Conservation (phyloP, 1,139 yeast species). For the Candida mesenterica region DNA sequence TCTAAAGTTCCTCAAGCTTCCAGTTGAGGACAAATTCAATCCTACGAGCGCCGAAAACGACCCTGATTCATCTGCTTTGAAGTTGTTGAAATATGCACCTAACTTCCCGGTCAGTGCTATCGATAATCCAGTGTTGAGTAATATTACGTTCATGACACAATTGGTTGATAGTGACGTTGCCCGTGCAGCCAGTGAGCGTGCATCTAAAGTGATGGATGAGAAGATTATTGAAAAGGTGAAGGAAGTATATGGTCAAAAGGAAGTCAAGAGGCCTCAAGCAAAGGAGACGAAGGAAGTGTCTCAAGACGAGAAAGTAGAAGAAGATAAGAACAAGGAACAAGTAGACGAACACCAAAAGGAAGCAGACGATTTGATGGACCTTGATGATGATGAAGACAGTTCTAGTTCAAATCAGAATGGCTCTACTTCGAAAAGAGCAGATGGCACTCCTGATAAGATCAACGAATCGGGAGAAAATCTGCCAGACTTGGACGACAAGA, state of each 20-base stretch:
- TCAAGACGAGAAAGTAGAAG: slow-evolving; percentile 11
- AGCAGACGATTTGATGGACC: slow-evolving; percentile 4
- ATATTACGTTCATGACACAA: slow-evolving; percentile 81
- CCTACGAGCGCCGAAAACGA: slow-evolving; percentile 34
- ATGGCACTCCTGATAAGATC: not conserved
- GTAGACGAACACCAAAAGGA: slow-evolving; percentile 4
- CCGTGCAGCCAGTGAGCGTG: slow-evolving; percentile 72
- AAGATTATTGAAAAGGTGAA: slow-evolving; percentile 40
- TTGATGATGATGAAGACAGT: slow-evolving; percentile 3
- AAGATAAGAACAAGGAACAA: slow-evolving; percentile 8
- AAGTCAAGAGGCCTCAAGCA: no score
- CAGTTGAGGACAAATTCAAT: slow-evolving; percentile 72
- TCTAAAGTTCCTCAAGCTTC: slow-evolving; percentile 72
- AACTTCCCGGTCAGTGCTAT: slow-evolving; percentile 79
- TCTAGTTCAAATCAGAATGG: slow-evolving; percentile 5
- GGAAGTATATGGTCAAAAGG: slow-evolving; percentile 18
- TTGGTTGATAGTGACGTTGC: slow-evolving; percentile 86
- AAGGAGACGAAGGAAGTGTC: slow-evolving; percentile 10
- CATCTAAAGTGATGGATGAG: slow-evolving; percentile 58
- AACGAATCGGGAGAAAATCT: slow-evolving; percentile 2
- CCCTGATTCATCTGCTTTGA: slow-evolving; percentile 14
- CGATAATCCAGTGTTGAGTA: slow-evolving; percentile 91
- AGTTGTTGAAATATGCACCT: slow-evolving; percentile 77
- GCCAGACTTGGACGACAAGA: slow-evolving; percentile 5
- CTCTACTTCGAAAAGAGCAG: slow-evolving; percentile 4